Base-by-base conservation (phyloP, 257 asterid species). In the Schizonepeta tenuifolia region DNA sequence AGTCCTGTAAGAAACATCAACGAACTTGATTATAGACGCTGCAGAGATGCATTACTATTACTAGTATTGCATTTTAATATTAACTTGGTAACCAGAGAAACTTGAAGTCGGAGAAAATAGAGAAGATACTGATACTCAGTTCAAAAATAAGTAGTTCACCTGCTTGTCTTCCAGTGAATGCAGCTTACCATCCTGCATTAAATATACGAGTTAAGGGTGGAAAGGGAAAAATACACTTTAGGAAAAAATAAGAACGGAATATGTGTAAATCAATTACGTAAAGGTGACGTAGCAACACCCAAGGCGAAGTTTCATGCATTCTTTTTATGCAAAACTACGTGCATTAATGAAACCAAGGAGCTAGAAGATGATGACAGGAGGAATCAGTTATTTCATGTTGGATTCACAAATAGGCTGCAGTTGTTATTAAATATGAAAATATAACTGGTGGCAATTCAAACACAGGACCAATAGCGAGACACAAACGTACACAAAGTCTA, bases 131-230 rank as follows among this genome's bases (percentile, higher is more conserved):
- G 46, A 55, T 38, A 31, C 40, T 55, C 22, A 28, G 40, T 60
- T 24, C 31, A 20, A 43, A 61, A n/a, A 59, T n/a, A 74, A 63
- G 22, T 28, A 65, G 28, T 77, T 82, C 75, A 92, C 98, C 96
- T 92, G 97, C 77, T 90, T 88, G 70, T 78, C 82, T 82, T 90
- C 98, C n/a, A 92, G 56, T 4, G 97, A 80, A 44, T 79, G 86
- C 53, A 92, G 78, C 70, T 83, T 90, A 65, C 85, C 96, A 81
- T 83, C 96, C 98, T 92, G 87, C 87, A 83, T 1, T 24, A 24
- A 24, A 24, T 2, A 24, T 24, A 24, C 26, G 26, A 24, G 26
- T 1, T 24, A 24, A 55, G 51, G 20, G 40, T 26, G 36, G 17
- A 51, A 41, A 41, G 20, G 51, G 51, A 24, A 77, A 7, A 31